These are phyloP conservation scores for Acacia acuminata DNA, from an alignment of 306 rosid species.

Conservation along the genomic window DNA sequence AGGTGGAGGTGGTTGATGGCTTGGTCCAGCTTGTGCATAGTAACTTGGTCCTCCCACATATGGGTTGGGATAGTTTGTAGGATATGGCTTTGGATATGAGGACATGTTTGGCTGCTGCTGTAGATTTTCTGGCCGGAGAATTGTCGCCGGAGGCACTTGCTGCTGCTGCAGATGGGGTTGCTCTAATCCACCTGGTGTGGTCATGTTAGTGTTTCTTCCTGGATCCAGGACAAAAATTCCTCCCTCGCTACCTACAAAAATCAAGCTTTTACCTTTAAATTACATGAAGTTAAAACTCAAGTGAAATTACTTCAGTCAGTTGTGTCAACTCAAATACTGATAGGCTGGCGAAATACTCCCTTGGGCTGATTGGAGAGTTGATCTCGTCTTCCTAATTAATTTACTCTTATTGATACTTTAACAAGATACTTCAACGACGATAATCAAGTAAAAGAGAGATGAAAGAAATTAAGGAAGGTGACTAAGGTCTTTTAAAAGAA, in stretches of 20 bases:
- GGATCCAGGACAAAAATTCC: slow-evolving; percentile 35
- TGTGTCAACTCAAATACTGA: slow-evolving; percentile 11
- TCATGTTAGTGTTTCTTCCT: slow-evolving; percentile 40
- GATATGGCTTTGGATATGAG: slow-evolving; percentile 42
- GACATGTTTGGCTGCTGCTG: slow-evolving; percentile 35
- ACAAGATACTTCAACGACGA: no score
- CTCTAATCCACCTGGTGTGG: slow-evolving; percentile 44
- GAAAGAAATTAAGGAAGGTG: no score
- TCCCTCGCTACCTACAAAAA: slow-evolving; percentile 47
- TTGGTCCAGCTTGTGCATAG: slow-evolving; percentile 45
- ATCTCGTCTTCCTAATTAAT: no score
- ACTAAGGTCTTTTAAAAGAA: no score
- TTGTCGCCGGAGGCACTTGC: slow-evolving; percentile 39
- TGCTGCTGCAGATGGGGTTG: slow-evolving; percentile 36
- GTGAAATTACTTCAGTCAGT: background rate
- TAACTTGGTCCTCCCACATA: slow-evolving; percentile 51
- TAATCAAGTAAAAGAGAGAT: no score
- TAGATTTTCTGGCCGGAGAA: slow-evolving; percentile 41
- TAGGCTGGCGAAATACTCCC: background rate
- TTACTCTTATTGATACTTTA: no score
- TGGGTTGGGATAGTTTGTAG: slow-evolving; percentile 49
- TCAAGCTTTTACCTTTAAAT: slow-evolving; percentile 13
- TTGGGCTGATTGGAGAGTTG: no score
- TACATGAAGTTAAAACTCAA: background rate
- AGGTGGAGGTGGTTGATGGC: slow-evolving; percentile 40